phyloP scores from a whole-genome alignment of 106 monocot species.

The Alisma plantagoaquatica region DNA sequence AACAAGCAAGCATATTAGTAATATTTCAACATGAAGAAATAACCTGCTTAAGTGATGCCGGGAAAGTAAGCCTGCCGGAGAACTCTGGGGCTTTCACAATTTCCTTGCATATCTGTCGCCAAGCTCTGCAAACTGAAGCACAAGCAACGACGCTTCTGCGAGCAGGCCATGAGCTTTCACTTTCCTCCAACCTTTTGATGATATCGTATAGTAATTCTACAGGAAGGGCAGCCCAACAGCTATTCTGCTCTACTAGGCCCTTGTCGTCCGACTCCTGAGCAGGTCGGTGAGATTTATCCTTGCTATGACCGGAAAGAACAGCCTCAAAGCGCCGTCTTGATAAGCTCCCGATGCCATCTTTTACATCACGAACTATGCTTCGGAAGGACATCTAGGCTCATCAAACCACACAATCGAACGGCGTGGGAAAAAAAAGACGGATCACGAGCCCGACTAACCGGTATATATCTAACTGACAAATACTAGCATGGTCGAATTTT shows the following conservation, averaged over 20 bases:
- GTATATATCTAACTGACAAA: no score
- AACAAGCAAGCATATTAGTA: no score
- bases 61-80: conserved; percentile 56
- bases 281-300: conserved; percentile 35
- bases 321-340: conserved; percentile 49
- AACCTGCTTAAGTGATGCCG: conserved; percentile 57
- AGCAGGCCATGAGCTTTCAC: conserved; percentile 54
- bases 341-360: conserved; percentile 46
- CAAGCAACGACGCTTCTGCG: conserved; percentile 56
- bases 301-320: conserved; percentile 20
- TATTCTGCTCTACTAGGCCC: conserved; percentile 15
- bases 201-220: conserved; percentile 57
- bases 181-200: conserved; percentile 52
- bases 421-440: no score
- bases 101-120: conserved; percentile 64
- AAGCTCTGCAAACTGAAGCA: conserved; percentile 47
- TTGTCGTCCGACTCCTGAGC: conserved; percentile 35
- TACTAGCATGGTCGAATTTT: no score
- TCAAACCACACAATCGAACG: no score
- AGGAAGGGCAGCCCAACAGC: conserved; percentile 52
- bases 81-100: conserved; percentile 53
- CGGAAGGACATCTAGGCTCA: conserved; percentile 52
- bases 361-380: conserved; percentile 57
- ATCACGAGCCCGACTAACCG: no score
- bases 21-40: no score